Conservation (phyloP, 1,284 basidiomycete genomes). For the Heterobasidion annosum region DNA sequence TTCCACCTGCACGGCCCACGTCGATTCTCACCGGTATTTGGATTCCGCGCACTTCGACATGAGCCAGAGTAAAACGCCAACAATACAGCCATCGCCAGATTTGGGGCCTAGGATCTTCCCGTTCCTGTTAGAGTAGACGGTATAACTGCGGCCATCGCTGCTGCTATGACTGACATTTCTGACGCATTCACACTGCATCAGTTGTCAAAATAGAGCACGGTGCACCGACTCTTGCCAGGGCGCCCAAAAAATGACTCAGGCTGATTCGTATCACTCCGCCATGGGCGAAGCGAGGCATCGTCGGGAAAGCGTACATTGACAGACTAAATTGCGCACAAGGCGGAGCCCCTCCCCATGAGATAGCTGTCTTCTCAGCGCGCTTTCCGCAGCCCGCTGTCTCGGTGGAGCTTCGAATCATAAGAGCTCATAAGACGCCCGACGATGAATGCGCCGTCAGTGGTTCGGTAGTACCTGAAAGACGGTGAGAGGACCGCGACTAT, state of each 20-base stretch:
- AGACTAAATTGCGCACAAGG: neutral
- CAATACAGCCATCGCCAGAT: neutral
- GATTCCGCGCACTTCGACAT: neutral
- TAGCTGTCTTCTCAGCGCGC: too few relatives aligned
- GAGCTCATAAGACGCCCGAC: too few relatives aligned
- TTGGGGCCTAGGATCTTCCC: neutral
- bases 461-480: too few relatives aligned
- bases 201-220: neutral
- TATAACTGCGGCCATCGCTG: neutral
- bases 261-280: neutral
- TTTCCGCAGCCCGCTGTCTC: too few relatives aligned
- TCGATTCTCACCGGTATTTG: neutral
- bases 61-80: neutral
- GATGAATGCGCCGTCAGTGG: too few relatives aligned
- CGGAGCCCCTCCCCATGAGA: neutral
- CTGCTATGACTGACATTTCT: neutral
- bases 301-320: neutral
- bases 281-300: neutral
- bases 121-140: neutral
- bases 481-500: too few relatives aligned
- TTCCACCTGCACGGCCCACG: neutral
- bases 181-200: neutral
- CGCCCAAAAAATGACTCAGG: neutral
- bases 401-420: too few relatives aligned
- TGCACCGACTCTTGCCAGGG: neutral